Percentiles rank a stretch among this genome's conserved stretches.
These are phyloP conservation scores for Camelina sativa DNA, from an alignment of 345 rosid species.

Conservation along the genomic window DNA sequence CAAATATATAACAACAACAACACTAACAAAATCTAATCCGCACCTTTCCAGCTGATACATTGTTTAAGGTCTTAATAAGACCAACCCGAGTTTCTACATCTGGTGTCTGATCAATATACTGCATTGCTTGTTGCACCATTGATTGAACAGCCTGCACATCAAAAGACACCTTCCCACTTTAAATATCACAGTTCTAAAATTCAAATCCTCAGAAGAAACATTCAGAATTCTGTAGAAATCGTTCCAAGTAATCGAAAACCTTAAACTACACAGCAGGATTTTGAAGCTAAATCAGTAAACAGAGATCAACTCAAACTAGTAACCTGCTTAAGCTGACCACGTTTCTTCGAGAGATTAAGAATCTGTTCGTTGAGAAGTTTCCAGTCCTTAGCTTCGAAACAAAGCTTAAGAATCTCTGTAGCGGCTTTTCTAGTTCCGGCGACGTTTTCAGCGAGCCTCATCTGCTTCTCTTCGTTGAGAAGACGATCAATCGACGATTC, in stretches of 20 bases:
- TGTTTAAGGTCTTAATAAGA: conserved; percentile 81
- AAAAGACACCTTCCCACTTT: not conserved
- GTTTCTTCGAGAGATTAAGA: conserved; percentile 74
- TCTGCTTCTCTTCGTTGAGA: conserved; percentile 80
- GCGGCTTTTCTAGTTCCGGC: conserved; percentile 78
- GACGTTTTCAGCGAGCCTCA: conserved; percentile 80
- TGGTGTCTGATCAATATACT: conserved; percentile 90
- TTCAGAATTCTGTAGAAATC: no score
- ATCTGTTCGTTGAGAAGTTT: conserved; percentile 63
- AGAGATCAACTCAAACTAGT: not conserved
- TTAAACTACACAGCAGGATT: no score
- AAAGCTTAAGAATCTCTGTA: conserved; percentile 72
- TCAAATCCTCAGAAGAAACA: not conserved
- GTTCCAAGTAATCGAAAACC: no score
- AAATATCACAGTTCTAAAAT: not conserved
- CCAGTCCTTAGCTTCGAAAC: conserved; percentile 91
- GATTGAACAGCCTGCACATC: conserved; percentile 91
- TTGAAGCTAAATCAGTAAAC: not conserved
- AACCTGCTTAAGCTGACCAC: conserved; percentile 95
- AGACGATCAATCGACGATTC: conserved; percentile 72
- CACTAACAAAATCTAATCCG: not conserved
- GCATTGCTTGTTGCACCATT: conserved; percentile 99
- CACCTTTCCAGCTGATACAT: conserved; percentile 96
- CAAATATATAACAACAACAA: no score
- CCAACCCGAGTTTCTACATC: conserved; percentile 88